Evolutionary conservation across 2,329 filamentous ascomycete genomes (phyloP), one percentile per base, ranked within the genome.

Genomic region (Periconia sp.): DNA sequence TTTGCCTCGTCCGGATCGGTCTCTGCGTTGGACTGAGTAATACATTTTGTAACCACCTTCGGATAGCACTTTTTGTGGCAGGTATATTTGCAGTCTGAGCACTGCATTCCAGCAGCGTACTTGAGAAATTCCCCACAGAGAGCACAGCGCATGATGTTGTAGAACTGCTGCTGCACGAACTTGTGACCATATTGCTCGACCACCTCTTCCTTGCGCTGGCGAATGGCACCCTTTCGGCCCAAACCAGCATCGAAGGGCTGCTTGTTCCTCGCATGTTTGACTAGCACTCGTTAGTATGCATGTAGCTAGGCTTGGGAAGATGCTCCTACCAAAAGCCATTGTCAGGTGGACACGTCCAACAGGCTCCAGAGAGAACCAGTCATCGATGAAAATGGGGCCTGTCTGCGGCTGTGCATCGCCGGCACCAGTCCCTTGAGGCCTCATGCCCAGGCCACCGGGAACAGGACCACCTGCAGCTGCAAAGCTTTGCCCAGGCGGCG

Each of bases 91-190:
- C 94, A 99, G 74, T 99, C 94, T 54, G 95, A 89, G 72, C 94
- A 99, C 75, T 99, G 94, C 92, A 99, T 99, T 50, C 94, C 94
- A 16, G 94, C 89, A 35, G 92, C 95, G 69, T 97, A 97, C 69
- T 97, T 99, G 74, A 99, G 86, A 66, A 99, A 97, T 57, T 99
- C 94, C 47, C 92, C 94, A 69, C 94, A 99, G 24, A 97, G 84
- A 11, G 94, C 94, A 73, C 94, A 99, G 50, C 94, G 92, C 94
- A 99, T 99, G 66, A 99, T 96, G 80, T 97, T 99, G 85, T 97
- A 99, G 73, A 99, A 99, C 71, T 96, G 94, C 70, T 96, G 92
- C 65, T 94, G 89, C 42, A 97, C 87, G 66, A 99, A 99, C 75
- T 97, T 99, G 85, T 99, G 94, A 35, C 94, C 94, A 68, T 96